These are phyloP conservation scores for Myxozyma kluyveri DNA, from an alignment of 805 yeast species.

Conservation along the genomic window DNA sequence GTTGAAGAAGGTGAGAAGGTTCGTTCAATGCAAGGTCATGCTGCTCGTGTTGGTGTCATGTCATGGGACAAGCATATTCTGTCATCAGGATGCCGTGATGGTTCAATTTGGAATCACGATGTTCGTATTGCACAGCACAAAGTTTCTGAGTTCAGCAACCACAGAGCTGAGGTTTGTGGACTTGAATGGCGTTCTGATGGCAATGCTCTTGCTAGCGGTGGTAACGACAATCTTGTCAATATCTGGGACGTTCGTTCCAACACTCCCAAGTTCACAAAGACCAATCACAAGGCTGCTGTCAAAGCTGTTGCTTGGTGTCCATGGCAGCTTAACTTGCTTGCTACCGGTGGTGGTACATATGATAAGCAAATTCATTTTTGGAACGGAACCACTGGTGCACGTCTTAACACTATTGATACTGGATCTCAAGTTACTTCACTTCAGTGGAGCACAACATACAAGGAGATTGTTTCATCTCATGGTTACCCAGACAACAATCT, in stretches of 20 bases:
- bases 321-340: conserved; percentile 71
- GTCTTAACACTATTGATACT: conserved; percentile 82
- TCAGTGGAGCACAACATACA: conserved; percentile 66
- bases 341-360: conserved; percentile 96
- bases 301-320: conserved; percentile 97
- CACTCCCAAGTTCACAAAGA: conserved; percentile 69
- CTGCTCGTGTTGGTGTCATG: conserved; percentile 77
- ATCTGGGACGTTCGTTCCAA: conserved; percentile 83
- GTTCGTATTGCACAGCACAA: conserved; percentile 81
- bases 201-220: conserved; percentile 81
- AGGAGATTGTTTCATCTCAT: conserved; percentile 88
- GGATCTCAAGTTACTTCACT: conserved; percentile 94
- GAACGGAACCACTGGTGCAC: conserved; percentile 88
- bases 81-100: conserved; percentile 84
- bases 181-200: conserved; percentile 84
- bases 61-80: conserved; percentile 80
- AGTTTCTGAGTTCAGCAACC: conserved; percentile 58
- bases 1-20: conserved; percentile 64
- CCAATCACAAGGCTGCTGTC: conserved; percentile 88
- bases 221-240: conserved; percentile 88
- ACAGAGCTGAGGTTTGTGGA: conserved; percentile 90
- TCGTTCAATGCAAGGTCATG: conserved; percentile 72
- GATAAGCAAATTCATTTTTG: conserved; percentile 90
- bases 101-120: conserved; percentile 82
- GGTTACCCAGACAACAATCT: conserved; percentile 88